Evolutionary conservation across 768 basidiomycete species (phyloP), one percentile per base, ranked within the genome.

Genomic region (Agaricus bisporus): DNA sequence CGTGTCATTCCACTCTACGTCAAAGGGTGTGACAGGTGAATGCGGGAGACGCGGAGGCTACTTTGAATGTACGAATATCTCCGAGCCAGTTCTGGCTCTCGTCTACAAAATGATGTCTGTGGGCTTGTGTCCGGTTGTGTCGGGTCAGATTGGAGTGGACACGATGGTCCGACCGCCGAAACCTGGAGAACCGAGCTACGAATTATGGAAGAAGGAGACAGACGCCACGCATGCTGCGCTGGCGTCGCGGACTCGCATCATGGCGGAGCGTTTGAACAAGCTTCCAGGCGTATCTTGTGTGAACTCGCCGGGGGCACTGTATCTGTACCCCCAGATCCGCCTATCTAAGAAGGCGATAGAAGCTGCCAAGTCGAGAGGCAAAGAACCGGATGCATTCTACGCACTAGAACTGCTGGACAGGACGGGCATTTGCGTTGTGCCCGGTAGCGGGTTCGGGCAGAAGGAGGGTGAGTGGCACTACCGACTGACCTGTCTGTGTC

Each of bases 31-130:
- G 57, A 82, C 81, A 36, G 95, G 95, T 55, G 95, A 99, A 71
- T 99, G 97, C 67, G 95, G 97, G 2, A 78, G 95, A n/a, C 80
- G 97, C 45, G 95, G 95, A 32, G 95, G 95, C 2, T 99, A 97
- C 75, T 95, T 95, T 61, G 95, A 99, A 71, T 83, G 86, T 66
- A 78, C 81, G 57, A 98, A 98, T 70, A 72, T 99, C 59, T 65
- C 76, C 11, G 74, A 83, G 7, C 86, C 91, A 26, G 77, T 95
- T 55, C 73, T 88, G 56, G 91, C 88, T 14, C 80, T 90, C 65
- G 81, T 98, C 48, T 98, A 98, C 78, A 99, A 98, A 76, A 94
- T 99, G 85, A 91, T 91, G 50, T 85, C 82, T 60, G 90, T 98
- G 51, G 78, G 79, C 2, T 80, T 98, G 18, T 98, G 95, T 69